phyloP scores from a whole-genome alignment of 2,329 filamentous ascomycete genomes.

The Claviceps monticola region DNA sequence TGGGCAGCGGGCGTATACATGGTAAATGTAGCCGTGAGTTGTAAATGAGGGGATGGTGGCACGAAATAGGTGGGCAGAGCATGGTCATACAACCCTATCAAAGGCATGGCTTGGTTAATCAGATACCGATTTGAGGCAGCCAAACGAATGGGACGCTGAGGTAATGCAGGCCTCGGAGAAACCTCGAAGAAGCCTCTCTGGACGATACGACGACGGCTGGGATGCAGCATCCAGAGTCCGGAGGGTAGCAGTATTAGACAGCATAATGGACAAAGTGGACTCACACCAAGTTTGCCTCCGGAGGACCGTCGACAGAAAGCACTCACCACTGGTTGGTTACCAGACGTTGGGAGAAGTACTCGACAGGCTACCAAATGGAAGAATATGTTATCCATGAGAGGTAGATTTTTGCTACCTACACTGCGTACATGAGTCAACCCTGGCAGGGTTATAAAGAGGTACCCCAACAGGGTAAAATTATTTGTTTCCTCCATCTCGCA shows the following conservation, averaged over 20 bases:
- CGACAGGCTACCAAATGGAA: background rate
- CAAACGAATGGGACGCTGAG: slow-evolving; percentile 20
- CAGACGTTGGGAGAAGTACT: background rate
- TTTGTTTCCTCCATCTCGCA: too few species aligned
- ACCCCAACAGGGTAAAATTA: too few species aligned
- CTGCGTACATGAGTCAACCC: too few species aligned
- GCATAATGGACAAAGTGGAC: background rate
- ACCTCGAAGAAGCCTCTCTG: background rate
- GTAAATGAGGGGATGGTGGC: slow-evolving; percentile 6
- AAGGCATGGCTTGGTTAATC: slow-evolving; percentile 3
- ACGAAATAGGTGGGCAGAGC: background rate
- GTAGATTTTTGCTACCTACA: background rate
- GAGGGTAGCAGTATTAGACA: background rate
- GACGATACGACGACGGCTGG: background rate
- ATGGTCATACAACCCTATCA: background rate
- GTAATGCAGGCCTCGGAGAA: background rate
- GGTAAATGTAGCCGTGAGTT: slow-evolving; percentile 12
- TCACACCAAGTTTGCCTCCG: background rate
- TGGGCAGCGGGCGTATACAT: slow-evolving; percentile 14
- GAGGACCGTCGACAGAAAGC: background rate
- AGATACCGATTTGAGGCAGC: slow-evolving; percentile 1
- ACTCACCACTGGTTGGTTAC: background rate
- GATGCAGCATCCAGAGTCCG: background rate
- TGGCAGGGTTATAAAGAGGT: too few species aligned
- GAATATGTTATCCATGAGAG: background rate